Conservation (phyloP, 352 stramenopile species). For the Globisporangium recalcitrans region DNA sequence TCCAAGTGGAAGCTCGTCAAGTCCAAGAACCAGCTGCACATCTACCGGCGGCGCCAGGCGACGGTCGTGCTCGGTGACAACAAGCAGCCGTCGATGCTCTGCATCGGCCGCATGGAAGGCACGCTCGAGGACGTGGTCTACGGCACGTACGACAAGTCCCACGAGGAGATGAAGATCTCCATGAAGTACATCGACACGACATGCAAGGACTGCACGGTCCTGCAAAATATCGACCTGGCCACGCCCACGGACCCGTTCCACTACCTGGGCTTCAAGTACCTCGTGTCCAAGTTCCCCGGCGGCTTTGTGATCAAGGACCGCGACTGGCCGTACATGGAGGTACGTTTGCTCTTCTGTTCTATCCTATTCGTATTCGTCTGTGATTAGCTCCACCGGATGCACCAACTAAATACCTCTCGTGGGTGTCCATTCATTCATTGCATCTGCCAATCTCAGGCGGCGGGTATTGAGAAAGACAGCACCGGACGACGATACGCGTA, state of each 20-base stretch:
- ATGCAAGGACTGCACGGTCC: constrained; percentile 32
- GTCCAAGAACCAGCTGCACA: constrained; percentile 31
- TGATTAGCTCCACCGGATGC: not conserved
- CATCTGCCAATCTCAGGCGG: constrained; percentile 21
- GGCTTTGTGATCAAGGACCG: constrained; percentile 36
- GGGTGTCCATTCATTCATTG: not conserved
- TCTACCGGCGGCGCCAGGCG: constrained; percentile 31
- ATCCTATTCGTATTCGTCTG: not conserved
- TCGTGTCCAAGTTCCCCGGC: constrained; percentile 19
- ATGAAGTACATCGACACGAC: constrained; percentile 24
- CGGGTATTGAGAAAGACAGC: constrained; percentile 31
- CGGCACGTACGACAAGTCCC: constrained; percentile 29
- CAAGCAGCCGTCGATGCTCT: constrained; percentile 35
- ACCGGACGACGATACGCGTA: constrained; percentile 32
- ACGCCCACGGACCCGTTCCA: constrained; percentile 34
- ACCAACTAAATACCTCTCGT: not conserved
- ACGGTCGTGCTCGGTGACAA: constrained; percentile 3
- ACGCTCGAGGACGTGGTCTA: constrained; percentile 49
- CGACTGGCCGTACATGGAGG: constrained; percentile 30
- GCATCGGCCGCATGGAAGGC: constrained; percentile 32
- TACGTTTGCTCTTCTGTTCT: not conserved
- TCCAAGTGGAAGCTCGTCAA: constrained; percentile 48
- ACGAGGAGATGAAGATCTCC: constrained; percentile 33
- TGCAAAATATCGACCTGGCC: constrained; percentile 35
- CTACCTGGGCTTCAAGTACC: constrained; percentile 42